Conservation (phyloP, 2,329 filamentous ascomycete genomes). For the Coleophoma eucalyptorum region DNA sequence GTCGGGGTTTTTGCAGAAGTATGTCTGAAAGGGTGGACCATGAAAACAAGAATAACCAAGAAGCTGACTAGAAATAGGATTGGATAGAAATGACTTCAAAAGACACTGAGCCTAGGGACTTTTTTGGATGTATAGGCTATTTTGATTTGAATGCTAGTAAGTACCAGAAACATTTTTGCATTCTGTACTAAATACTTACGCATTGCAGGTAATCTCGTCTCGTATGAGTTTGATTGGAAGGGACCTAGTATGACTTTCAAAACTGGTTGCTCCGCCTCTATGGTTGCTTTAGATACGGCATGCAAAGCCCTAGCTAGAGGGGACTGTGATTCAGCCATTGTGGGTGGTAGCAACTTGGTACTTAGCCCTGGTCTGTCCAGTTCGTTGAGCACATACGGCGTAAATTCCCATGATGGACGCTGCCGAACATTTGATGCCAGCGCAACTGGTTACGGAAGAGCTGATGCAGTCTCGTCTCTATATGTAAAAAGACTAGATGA, state of each 20-base stretch:
- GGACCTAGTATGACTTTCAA: conserved; percentile 44
- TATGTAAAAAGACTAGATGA: conserved; percentile 54
- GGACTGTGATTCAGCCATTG: conserved; percentile 28
- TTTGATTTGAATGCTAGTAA: no score
- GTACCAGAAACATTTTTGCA: no score
- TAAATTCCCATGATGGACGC: conserved; percentile 23
- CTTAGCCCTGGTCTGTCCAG: neutral
- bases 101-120: no score
- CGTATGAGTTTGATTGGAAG: conserved; percentile 27
- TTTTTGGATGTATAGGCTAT: no score
- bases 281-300: conserved; percentile 47
- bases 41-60: no score
- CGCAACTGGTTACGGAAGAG: conserved; percentile 59
- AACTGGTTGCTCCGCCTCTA: conserved; percentile 50
- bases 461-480: conserved; percentile 55
- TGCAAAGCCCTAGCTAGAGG: conserved; percentile 43
- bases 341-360: conserved; percentile 3
- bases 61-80: no score
- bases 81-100: no score
- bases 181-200: no score
- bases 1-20: neutral
- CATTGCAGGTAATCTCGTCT: conserved; percentile 11
- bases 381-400: conserved; percentile 21
- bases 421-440: conserved; percentile 36
- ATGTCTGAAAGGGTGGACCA: no score